phyloP scores from a whole-genome alignment of 768 basidiomycete species.

The Gloeostereum incarnatum region DNA sequence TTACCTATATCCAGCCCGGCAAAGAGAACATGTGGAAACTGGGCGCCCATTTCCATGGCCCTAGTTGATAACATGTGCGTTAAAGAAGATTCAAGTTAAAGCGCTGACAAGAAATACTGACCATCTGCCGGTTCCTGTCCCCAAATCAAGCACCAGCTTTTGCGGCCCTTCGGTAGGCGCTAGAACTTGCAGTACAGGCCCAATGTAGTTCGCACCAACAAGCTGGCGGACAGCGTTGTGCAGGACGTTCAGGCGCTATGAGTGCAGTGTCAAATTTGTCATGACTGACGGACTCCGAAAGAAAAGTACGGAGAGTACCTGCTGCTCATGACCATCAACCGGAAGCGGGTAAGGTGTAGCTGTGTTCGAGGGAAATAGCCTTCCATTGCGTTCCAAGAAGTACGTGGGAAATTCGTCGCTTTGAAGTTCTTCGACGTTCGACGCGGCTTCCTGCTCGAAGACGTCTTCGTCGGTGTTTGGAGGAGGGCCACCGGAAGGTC shows the following conservation, averaged over 20 bases:
- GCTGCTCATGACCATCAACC: slow-evolving; percentile 60
- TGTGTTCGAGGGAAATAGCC: slow-evolving; percentile 63
- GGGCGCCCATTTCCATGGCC: slow-evolving; percentile 65
- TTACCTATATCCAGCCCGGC: slow-evolving; percentile 72
- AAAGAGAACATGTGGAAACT: slow-evolving; percentile 57
- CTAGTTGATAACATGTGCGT: too few relatives aligned
- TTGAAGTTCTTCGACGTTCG: slow-evolving; percentile 39
- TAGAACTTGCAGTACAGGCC: slow-evolving; percentile 49
- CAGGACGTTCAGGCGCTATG: slow-evolving; percentile 42
- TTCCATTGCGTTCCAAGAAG: slow-evolving; percentile 47
- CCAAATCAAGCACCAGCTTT: slow-evolving; percentile 60
- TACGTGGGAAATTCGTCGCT: slow-evolving; percentile 47
- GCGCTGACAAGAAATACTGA: slow-evolving; percentile 22
- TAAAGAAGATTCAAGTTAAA: slow-evolving; percentile 11
- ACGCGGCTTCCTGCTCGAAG: too few relatives aligned
- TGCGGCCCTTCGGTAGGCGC: slow-evolving; percentile 25
- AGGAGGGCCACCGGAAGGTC: too few relatives aligned
- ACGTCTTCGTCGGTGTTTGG: too few relatives aligned
- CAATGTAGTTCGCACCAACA: slow-evolving; percentile 48
- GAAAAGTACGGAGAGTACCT: slow-evolving; percentile 30
- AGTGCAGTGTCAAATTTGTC: slow-evolving; percentile 1
- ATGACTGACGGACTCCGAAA: neutral
- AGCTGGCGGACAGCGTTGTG: slow-evolving; percentile 41
- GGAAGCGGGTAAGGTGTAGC: slow-evolving; percentile 63
- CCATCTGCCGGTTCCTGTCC: slow-evolving; percentile 73